Evolutionary conservation across 306 rosid genomes (phyloP).

Genomic region (Trifolium subterraneum): DNA sequence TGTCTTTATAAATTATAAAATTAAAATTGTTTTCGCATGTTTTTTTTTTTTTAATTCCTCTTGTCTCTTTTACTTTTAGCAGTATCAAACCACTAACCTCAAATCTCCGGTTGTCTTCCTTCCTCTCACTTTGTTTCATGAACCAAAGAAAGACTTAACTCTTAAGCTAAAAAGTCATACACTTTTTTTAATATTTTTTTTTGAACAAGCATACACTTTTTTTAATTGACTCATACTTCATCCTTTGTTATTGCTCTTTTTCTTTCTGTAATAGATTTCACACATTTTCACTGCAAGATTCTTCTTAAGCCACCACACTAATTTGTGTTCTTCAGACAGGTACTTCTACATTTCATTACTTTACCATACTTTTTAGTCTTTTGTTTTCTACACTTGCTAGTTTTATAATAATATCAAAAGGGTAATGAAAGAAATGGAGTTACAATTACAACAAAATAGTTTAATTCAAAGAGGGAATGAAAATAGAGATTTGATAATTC

Average conservation of each 20-base stretch:
- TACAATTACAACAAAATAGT: constrained; percentile 34
- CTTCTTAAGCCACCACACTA: not conserved
- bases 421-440: constrained; percentile 20
- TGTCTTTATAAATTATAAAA: no score
- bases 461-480: constrained; percentile 8
- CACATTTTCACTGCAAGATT: not conserved
- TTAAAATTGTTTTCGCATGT: no score
- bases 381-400: not conserved
- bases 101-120: no score
- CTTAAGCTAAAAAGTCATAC: not conserved
- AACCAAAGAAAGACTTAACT: not conserved
- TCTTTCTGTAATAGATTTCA: not conserved
- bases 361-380: not conserved
- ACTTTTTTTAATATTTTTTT: no score
- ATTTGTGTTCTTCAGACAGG: not conserved
- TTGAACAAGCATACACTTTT: no score
- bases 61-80: no score
- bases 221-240: no score
- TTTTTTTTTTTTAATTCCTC: no score
- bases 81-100: no score
- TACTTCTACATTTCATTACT: not conserved
- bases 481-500: constrained; percentile 30
- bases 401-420: not conserved
- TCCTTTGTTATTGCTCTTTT: no score
- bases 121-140: no score